These are phyloP conservation scores for Toxicodendron radicans DNA, from an alignment of 345 rosid genomes.

Conservation along the genomic window DNA sequence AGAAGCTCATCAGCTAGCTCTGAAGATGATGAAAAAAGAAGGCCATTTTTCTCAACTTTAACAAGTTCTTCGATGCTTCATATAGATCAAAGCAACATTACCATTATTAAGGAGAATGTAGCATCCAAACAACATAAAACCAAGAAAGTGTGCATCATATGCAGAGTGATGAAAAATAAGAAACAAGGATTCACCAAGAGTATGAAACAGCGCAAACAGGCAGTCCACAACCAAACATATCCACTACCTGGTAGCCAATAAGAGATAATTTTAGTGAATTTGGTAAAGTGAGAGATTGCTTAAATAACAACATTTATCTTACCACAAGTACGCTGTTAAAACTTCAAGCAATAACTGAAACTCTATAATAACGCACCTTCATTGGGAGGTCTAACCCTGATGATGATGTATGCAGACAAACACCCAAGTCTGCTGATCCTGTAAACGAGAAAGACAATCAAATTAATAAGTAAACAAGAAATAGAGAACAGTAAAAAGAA, in stretches of 20 bases:
- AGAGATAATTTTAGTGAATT: constrained; percentile 1
- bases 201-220: constrained; percentile 96
- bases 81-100: constrained; percentile 5
- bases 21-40: constrained; percentile 91
- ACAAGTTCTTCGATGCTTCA: constrained; percentile 88
- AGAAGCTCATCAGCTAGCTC: constrained; percentile 83
- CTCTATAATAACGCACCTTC: constrained; percentile 51
- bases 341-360: not conserved
- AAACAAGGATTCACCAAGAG: constrained; percentile 63
- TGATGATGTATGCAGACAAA: constrained; percentile 96
- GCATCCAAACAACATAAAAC: not conserved
- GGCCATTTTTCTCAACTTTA: constrained; percentile 76
- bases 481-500: not conserved
- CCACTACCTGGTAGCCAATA: constrained; percentile 70
- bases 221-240: constrained; percentile 97
- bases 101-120: not conserved
- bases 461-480: not conserved
- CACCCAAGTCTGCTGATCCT: constrained; percentile 74
- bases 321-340: not conserved
- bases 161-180: not conserved
- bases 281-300: not conserved
- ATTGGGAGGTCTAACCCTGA: constrained; percentile 97
- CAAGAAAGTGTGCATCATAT: not conserved
- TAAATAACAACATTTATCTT: not conserved
- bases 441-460: constrained; percentile 11